Base-by-base conservation (phyloP, 139 green algal species). In the Chlorella sorokiniana region DNA sequence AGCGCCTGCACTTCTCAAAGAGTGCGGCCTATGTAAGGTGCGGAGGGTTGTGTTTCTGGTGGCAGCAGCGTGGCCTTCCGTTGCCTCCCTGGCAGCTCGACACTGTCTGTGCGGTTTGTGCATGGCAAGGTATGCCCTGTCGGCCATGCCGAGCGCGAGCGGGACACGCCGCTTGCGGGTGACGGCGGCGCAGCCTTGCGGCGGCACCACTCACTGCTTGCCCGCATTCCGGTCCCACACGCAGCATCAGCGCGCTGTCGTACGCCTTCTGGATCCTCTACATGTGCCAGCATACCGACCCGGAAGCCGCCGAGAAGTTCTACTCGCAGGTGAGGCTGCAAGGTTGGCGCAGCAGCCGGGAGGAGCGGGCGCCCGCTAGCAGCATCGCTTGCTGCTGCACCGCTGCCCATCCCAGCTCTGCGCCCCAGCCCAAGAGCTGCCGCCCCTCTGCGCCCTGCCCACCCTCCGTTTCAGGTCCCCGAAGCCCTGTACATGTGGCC, bases 401-500 rank as follows among this genome's bases (percentile, higher is more conserved):
- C n/a, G n/a, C n/a, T n/a, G n/a, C n/a, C n/a, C n/a, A n/a, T n/a
- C n/a, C n/a, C n/a, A n/a, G n/a, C n/a, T n/a, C n/a, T n/a, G n/a
- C n/a, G n/a, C n/a, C n/a, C n/a, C n/a, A n/a, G n/a, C n/a, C 59
- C 59, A 31, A 65, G 11, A n/a, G 59, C 59, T 11, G 14, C 14
- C 48, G 14, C 14, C 69, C 41, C 69, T 22, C 69, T 16, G 10
- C 42, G 6, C 71, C 48, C 11, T 9, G 5, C 71, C 35, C 16
- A 29, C 29, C 23, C 48, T 16, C 48, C 11, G 14, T 59, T 25
- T 59, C 70, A 85, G 80, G 79, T 88, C 7, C 71, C 48, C 25
- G n/a, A 61, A 8, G 33, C 44, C 0, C 42, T 88, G 0, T 88
- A 88, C 54, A 67, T 84, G 37, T 86, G 80, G 84, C 84, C 84